A percentile compares a stretch with the other conserved stretches of the same genome.
phyloP scores from a whole-genome alignment of 345 rosid species.

The Gossypium herbaceum region DNA sequence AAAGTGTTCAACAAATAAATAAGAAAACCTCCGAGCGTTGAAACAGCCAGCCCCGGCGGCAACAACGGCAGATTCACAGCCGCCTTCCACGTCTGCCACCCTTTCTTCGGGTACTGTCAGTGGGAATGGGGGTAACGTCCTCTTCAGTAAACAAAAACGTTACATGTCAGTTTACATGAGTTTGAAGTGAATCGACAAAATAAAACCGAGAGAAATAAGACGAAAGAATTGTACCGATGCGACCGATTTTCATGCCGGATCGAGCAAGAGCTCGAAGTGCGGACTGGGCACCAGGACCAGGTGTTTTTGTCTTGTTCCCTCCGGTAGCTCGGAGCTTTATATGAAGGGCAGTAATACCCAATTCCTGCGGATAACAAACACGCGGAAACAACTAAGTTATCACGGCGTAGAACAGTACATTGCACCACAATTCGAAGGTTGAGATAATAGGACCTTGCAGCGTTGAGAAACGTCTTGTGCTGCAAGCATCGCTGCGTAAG shows the following conservation, averaged over 20 bases:
- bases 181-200: background rate
- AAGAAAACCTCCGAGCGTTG: background rate
- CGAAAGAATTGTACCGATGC: slow-evolving; percentile 43
- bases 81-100: slow-evolving; percentile 93
- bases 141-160: slow-evolving; percentile 33
- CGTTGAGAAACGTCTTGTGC: slow-evolving; percentile 78
- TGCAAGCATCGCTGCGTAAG: slow-evolving; percentile 92
- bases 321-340: slow-evolving; percentile 88
- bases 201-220: background rate
- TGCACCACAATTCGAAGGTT: background rate
- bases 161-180: background rate
- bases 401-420: background rate
- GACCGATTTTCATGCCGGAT: slow-evolving; percentile 91
- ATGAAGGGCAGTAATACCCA: slow-evolving; percentile 75
- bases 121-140: slow-evolving; percentile 93
- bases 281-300: slow-evolving; percentile 89
- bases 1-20: background rate
- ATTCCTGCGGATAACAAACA: slow-evolving; percentile 44
- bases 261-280: slow-evolving; percentile 94
- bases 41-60: too few relatives aligned
- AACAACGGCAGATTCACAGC: slow-evolving; percentile 33
- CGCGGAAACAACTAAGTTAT: background rate
- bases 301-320: slow-evolving; percentile 82
- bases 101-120: slow-evolving; percentile 90
- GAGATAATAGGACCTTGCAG: slow-evolving; percentile 53